phyloP scores from a whole-genome alignment of 1,139 yeast species.

The Komagataea norvegica region DNA sequence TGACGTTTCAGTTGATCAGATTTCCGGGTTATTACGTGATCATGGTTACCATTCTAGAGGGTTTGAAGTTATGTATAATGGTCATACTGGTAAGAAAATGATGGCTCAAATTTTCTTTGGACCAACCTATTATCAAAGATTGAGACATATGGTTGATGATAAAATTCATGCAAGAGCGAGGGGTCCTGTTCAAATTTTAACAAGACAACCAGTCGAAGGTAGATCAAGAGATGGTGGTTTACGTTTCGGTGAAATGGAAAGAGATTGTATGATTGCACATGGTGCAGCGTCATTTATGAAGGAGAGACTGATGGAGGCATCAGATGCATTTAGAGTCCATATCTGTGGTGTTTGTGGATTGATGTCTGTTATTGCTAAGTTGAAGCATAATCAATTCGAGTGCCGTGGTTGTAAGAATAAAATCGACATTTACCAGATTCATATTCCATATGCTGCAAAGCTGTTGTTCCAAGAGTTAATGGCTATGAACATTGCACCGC shows the following conservation, averaged over 20 bases:
- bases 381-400: conserved; percentile 95
- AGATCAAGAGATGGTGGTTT: conserved; percentile 99
- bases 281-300: conserved; percentile 98
- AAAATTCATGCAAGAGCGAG: conserved; percentile 99
- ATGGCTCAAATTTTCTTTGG: conserved; percentile 99
- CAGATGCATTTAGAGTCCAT: conserved; percentile 97
- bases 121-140: conserved; percentile 96
- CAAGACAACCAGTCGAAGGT: conserved; percentile 99
- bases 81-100: conserved; percentile 95
- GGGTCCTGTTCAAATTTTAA: conserved; percentile 97
- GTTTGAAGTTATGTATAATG: conserved; percentile 96
- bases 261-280: conserved; percentile 99
- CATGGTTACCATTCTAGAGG: conserved; percentile 98
- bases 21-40: conserved; percentile 83
- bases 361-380: conserved; percentile 95
- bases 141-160: conserved; percentile 99
- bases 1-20: conserved; percentile 95
- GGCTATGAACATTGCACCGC: conserved; percentile 96
- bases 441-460: conserved; percentile 96
- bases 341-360: conserved; percentile 97
- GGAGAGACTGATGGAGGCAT: conserved; percentile 97
- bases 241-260: conserved; percentile 99
- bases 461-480: conserved; percentile 93
- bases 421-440: conserved; percentile 95
- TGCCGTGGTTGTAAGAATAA: conserved; percentile 98